phyloP scores from a whole-genome alignment of 345 rosid genomes.

The Triadica sebifera region DNA sequence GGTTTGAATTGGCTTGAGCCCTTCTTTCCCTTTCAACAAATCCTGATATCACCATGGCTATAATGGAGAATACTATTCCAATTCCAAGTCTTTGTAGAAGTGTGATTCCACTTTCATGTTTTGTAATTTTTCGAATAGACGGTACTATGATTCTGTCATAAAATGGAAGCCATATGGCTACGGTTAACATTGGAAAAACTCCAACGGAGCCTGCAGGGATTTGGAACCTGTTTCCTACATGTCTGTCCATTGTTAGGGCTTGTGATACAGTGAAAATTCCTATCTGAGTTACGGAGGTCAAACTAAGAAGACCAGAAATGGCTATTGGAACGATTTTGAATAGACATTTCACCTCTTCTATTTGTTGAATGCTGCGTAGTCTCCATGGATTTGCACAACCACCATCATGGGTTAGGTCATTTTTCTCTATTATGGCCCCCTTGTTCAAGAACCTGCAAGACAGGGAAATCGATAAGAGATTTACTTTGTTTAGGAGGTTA shows the following conservation, averaged over 20 bases:
- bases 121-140: constrained; percentile 14
- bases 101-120: constrained; percentile 25
- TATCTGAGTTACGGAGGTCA: constrained; percentile 19
- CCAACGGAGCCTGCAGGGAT: constrained; percentile 21
- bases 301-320: constrained; percentile 16
- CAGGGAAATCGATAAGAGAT: not conserved
- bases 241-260: constrained; percentile 27
- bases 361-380: constrained; percentile 23
- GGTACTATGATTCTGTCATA: constrained; percentile 29
- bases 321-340: constrained; percentile 20
- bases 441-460: constrained; percentile 58
- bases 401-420: constrained; percentile 52
- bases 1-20: constrained; percentile 18
- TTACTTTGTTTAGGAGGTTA: too few species aligned
- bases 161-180: constrained; percentile 28
- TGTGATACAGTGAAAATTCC: constrained; percentile 27
- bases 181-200: constrained; percentile 18
- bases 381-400: constrained; percentile 23
- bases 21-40: constrained; percentile 34
- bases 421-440: constrained; percentile 46
- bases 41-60: constrained; percentile 25
- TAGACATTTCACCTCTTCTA: constrained; percentile 28
- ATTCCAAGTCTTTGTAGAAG: constrained; percentile 30
- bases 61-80: constrained; percentile 17
- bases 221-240: constrained; percentile 20